Conservation (phyloP, 2,329 filamentous ascomycete genomes). For the Fusarium verticillioides region DNA sequence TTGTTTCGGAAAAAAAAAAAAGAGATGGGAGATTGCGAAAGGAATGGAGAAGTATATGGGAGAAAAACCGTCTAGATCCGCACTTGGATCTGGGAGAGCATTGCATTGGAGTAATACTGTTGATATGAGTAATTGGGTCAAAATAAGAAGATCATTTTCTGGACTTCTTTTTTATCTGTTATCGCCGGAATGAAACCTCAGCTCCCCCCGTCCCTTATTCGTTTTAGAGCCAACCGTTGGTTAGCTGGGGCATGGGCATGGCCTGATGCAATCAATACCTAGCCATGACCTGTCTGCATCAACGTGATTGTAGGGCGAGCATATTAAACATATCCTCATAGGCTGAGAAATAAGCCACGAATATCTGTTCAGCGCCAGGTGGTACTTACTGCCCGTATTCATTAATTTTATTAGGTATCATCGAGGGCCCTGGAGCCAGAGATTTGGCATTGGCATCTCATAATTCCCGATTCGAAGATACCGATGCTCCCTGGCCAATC, state of each 20-base stretch:
- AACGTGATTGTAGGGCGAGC: background rate
- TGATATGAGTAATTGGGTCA: constrained; percentile 2
- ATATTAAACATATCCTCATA: background rate
- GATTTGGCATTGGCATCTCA: background rate
- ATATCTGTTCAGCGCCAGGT: background rate
- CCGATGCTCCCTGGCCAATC: constrained; percentile 27
- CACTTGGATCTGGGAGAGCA: constrained; percentile 6
- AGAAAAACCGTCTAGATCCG: background rate
- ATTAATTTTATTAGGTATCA: background rate
- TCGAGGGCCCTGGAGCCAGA: background rate
- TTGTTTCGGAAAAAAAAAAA: background rate
- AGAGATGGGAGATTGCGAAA: constrained; percentile 22
- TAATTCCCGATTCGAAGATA: constrained; percentile 12
- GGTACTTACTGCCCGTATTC: background rate
- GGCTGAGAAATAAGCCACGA: background rate
- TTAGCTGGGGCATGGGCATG: background rate
- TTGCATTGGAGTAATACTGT: constrained; percentile 15
- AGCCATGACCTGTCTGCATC: background rate
- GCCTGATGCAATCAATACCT: background rate
- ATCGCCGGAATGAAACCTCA: background rate
- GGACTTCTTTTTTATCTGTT: background rate
- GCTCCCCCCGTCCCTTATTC: background rate
- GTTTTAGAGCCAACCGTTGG: background rate
- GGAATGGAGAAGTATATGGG: background rate
- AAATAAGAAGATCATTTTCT: background rate